Base-by-base conservation (phyloP, 75 land plant genomes). In the Pinus albicaulis region DNA sequence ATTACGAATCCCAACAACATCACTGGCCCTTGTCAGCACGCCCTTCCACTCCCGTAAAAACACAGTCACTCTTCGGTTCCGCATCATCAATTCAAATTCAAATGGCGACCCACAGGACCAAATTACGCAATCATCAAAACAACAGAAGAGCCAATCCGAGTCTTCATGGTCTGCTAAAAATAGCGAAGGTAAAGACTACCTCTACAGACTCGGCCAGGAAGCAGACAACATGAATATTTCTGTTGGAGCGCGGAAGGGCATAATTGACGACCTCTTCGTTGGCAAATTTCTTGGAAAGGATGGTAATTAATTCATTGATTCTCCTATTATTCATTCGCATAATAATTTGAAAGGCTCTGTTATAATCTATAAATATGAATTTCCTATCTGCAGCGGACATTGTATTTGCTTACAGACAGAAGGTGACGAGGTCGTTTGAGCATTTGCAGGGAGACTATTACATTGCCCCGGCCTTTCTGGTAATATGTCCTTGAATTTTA, bases 371-470 rank as follows among this genome's bases (percentile, higher is more conserved):
- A n/a, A 10, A 16, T 4, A 71, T n/a, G 17, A 24, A 63, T 36
- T 75, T 17, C 17, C 10, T 74, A 8, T 68, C 55, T 75, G 84
- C 87, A 95, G 99, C 99, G 80, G 99, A 96, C 78, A 91, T 96
- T 74, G 99, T 96, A 63, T 96, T 96, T 80, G 94, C 91, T 82
- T 96, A 93, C 75, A 77, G 99, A 44, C 99, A 96, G 78, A 96
- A 89, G 79, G 99, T 84, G 71, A 96, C 99, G 19, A 87, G 99
- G 74, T 87, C 99, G 44, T 96, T 96, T 77, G 89, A 93, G 84
- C 91, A 96, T 70, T 82, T 96, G 41, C 91, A 94, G 76, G 99
- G 99, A 11, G 99, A 96, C 73, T 96, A 96, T 66, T 87, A 85
- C 76, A 84, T 71, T 23, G 52, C 73, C 16, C 55, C 73, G 36